phyloP scores from a whole-genome alignment of 2,329 filamentous ascomycete genomes.

The Calycina marina region DNA sequence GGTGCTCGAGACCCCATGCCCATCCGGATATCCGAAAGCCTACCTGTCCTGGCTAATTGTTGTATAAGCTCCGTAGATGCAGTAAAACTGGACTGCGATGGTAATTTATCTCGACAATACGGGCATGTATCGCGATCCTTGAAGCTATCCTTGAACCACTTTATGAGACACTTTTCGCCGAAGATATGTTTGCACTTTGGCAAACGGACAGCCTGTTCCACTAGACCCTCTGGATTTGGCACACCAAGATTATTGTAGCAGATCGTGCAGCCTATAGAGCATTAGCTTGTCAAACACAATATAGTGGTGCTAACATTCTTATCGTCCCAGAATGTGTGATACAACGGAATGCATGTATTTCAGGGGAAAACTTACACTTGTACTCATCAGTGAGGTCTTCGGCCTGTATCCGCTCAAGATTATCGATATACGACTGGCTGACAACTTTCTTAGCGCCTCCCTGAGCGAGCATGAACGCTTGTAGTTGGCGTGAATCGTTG shows the following conservation, averaged over 20 bases:
- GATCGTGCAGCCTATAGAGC: constrained; percentile 39
- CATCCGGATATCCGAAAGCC: not conserved
- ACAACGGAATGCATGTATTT: not conserved
- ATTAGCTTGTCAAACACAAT: constrained; percentile 7
- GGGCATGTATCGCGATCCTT: constrained; percentile 47
- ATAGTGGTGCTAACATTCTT: not conserved
- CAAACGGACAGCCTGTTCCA: constrained; percentile 40
- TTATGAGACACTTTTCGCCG: constrained; percentile 48
- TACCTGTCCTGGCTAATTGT: constrained; percentile 8
- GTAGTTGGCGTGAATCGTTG: constrained; percentile 13
- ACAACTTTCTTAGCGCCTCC: not conserved
- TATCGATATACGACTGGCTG: constrained; percentile 9
- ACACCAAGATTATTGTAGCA: constrained; percentile 49
- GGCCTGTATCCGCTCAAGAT: constrained; percentile 18
- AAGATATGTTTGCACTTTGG: constrained; percentile 51
- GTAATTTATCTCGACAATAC: constrained; percentile 48
- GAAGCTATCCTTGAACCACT: constrained; percentile 48
- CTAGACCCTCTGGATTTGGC: constrained; percentile 40
- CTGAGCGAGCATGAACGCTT: constrained; percentile 6
- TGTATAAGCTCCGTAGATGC: constrained; percentile 21
- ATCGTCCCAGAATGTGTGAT: not conserved
- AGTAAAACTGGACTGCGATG: too few relatives aligned
- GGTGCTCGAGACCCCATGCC: too few relatives aligned
- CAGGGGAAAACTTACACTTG: constrained; percentile 16
- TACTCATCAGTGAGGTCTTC: constrained; percentile 16